Conservation (phyloP, 495 filamentous ascomycete species). For the Penicillium lividum region DNA sequence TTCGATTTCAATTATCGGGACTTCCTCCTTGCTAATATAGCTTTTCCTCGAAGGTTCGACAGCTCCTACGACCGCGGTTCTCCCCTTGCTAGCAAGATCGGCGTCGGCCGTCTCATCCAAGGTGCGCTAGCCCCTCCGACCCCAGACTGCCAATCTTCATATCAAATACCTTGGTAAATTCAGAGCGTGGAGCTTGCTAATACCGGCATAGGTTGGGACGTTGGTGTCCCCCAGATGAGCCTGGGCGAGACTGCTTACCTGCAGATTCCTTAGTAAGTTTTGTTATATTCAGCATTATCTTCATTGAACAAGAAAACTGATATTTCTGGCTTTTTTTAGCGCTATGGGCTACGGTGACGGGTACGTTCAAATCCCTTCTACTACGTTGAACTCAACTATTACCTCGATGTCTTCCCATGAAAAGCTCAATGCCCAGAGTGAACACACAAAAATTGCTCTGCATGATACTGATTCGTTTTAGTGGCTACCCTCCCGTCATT, state of each 20-base stretch:
- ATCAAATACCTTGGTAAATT: not conserved
- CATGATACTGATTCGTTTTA: constrained; percentile 2
- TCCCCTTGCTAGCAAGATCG: constrained; percentile 65
- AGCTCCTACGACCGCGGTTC: constrained; percentile 60
- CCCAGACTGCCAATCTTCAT: not conserved
- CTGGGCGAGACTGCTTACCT: constrained; percentile 79
- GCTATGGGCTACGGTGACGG: constrained; percentile 76
- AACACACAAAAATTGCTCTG: not conserved
- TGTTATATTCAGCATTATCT: not conserved
- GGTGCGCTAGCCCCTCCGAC: constrained; percentile 46
- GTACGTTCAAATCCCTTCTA: constrained; percentile 45
- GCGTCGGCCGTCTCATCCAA: constrained; percentile 74
- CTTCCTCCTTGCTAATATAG: constrained; percentile 7
- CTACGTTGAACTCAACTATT: not conserved
- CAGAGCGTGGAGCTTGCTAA: not conserved
- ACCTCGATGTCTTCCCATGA: not conserved
- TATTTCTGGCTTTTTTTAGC: constrained; percentile 43
- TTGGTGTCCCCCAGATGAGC: constrained; percentile 77
- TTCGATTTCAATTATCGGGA: not conserved
- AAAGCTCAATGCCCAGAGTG: not conserved
- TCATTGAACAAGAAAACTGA: constrained; percentile 21
- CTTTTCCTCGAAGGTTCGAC: constrained; percentile 63
- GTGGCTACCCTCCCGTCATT: constrained; percentile 68
- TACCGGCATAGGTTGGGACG: constrained; percentile 70
- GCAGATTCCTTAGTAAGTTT: constrained; percentile 69